A percentile compares a stretch with the other conserved stretches of the same genome.
Evolutionary conservation across 768 basidiomycete species (phyloP).

Genomic region (Multifurca ochricompacta): DNA sequence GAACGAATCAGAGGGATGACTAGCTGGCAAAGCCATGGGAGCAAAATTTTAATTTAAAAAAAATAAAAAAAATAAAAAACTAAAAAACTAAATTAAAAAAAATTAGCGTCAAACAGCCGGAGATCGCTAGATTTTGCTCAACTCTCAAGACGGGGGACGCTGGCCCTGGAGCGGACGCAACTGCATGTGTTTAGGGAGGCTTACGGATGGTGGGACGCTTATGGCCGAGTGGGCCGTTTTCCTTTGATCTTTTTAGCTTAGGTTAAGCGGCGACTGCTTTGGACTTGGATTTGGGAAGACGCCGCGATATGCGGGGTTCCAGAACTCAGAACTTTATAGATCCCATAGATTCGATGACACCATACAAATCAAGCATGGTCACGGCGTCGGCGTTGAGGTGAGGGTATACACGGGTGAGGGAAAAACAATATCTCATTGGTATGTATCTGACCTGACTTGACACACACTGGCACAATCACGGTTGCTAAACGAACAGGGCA

Average conservation of each 20-base stretch:
- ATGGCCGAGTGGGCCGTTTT: conserved; percentile 2
- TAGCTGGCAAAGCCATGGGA: conserved; percentile 1
- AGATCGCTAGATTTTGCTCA: not conserved
- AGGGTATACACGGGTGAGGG: too few species aligned
- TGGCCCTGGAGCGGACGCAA: too few species aligned
- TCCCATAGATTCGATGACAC: not conserved
- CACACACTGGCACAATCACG: not conserved
- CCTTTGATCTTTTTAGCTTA: conserved; percentile 14
- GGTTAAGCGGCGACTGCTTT: conserved; percentile 10
- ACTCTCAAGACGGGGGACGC: too few species aligned
- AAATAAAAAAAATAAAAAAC: not conserved
- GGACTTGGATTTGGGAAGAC: conserved; percentile 4
- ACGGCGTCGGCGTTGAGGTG: too few species aligned
- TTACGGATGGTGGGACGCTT: not conserved
- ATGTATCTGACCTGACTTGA: too few species aligned
- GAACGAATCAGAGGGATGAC: too few species aligned
- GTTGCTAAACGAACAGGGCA: not conserved
- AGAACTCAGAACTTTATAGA: not conserved
- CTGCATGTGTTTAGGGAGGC: not conserved
- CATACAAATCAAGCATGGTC: not conserved
- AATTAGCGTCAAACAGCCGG: not conserved
- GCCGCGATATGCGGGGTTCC: conserved; percentile 6
- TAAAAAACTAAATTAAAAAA: conserved; percentile 4
- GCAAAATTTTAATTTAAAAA: too few species aligned
- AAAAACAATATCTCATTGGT: not conserved